Evolutionary conservation across 2,329 filamentous ascomycete genomes (phyloP).

Genomic region (Colletotrichum sp.): DNA sequence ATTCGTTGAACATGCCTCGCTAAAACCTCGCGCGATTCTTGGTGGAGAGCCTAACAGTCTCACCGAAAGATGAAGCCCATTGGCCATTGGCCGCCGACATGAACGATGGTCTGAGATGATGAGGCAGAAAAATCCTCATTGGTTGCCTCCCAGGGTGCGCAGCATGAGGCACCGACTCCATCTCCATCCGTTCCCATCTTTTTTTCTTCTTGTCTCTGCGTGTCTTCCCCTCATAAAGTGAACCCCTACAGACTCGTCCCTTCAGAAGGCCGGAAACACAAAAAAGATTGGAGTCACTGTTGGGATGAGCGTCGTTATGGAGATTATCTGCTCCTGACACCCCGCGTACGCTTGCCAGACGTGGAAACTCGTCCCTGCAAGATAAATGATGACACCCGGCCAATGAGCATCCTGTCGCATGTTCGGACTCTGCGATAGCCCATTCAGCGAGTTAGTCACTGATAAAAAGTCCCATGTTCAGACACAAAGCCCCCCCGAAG

Average conservation of each 20-base stretch:
- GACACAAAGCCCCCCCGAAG: background rate
- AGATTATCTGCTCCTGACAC: background rate
- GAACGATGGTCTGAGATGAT: background rate
- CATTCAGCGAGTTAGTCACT: background rate
- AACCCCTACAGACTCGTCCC: background rate
- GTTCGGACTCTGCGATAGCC: background rate
- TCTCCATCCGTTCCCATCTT: conserved; percentile 3
- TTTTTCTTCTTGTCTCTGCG: background rate
- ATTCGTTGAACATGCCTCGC: background rate
- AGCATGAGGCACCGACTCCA: background rate
- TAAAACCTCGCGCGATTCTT: background rate
- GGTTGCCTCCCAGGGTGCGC: background rate
- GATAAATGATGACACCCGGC: background rate
- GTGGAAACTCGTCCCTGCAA: background rate
- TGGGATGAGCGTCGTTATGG: background rate
- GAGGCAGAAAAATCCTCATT: background rate
- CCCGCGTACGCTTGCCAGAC: background rate
- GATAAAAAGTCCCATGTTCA: background rate
- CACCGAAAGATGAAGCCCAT: background rate
- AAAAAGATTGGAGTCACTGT: background rate
- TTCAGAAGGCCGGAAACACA: background rate
- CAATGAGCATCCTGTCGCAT: background rate
- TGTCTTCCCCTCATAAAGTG: background rate
- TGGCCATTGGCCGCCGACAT: background rate
- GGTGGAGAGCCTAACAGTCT: background rate